phyloP scores from a whole-genome alignment of 495 filamentous ascomycete species.

The Tuber magnatum region DNA sequence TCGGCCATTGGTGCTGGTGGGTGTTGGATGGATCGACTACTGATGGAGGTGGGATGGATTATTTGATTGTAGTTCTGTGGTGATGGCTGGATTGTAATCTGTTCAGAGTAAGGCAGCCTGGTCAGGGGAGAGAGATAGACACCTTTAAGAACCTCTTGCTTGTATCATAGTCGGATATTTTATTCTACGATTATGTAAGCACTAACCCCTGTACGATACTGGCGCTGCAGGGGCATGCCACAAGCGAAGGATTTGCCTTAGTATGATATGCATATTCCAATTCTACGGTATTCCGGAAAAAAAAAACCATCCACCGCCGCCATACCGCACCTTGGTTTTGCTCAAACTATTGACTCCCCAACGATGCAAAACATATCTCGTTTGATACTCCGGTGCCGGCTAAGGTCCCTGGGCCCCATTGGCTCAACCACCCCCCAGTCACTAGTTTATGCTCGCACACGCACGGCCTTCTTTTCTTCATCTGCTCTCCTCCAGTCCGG shows the following conservation, averaged over 20 bases:
- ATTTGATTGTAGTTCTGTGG: neutral
- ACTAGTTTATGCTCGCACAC: conserved; percentile 13
- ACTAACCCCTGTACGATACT: neutral
- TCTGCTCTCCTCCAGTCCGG: conserved; percentile 53
- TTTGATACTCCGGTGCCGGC: neutral
- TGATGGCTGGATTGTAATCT: neutral
- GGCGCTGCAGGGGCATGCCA: neutral
- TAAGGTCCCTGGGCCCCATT: neutral
- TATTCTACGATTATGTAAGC: neutral
- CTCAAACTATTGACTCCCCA: neutral
- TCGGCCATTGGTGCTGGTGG: conserved; percentile 37
- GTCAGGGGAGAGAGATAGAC: neutral
- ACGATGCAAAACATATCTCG: neutral
- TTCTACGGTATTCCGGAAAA: neutral
- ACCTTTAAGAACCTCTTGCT: neutral
- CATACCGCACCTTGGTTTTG: neutral
- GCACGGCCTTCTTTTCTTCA: conserved; percentile 47
- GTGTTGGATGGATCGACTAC: conserved; percentile 19
- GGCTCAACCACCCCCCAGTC: neutral
- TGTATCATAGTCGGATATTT: neutral
- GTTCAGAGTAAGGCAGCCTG: neutral
- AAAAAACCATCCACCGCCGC: neutral
- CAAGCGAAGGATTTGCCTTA: neutral
- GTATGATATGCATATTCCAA: neutral
- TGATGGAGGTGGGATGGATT: neutral